A percentile compares a stretch with the other conserved stretches of the same genome.
These are phyloP conservation scores for Phytopythium cucurbitacearum DNA, from an alignment of 352 stramenopile genomes.

Conservation along the genomic window DNA sequence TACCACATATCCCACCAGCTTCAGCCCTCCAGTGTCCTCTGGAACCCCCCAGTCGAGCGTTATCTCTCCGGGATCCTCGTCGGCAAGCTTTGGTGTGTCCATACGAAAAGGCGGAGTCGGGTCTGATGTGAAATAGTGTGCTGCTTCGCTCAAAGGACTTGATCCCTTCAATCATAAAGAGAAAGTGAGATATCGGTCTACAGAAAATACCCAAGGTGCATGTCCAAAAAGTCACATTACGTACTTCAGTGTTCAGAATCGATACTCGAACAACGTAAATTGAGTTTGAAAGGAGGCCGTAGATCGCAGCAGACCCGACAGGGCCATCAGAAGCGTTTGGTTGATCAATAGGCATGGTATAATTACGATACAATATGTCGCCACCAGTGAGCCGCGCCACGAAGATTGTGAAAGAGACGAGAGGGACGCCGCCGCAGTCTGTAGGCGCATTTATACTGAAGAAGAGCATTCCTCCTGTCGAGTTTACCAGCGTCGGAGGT, in stretches of 20 bases:
- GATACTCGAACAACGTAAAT: slow-evolving; percentile 29
- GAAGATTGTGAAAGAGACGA: slow-evolving; percentile 22
- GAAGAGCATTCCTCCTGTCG: slow-evolving; percentile 41
- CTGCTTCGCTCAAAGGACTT: slow-evolving; percentile 18
- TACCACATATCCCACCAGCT: slow-evolving; percentile 41
- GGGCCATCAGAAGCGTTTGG: slow-evolving; percentile 6
- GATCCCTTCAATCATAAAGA: slow-evolving; percentile 22
- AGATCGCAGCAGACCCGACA: slow-evolving; percentile 23
- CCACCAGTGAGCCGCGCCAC: slow-evolving; percentile 21
- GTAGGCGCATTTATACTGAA: slow-evolving; percentile 27
- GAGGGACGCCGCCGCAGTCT: slow-evolving; percentile 28
- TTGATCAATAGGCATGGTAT: slow-evolving; percentile 5
- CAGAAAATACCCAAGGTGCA: too few relatives aligned
- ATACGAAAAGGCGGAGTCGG: slow-evolving; percentile 25
- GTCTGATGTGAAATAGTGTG: slow-evolving; percentile 22
- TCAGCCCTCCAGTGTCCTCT: slow-evolving; percentile 35
- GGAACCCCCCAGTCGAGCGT: slow-evolving; percentile 34
- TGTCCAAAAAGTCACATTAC: too few relatives aligned
- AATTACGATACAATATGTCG: slow-evolving; percentile 10
- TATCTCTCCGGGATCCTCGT: slow-evolving; percentile 45
- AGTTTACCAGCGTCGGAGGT: slow-evolving; percentile 17
- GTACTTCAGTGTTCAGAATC: slow-evolving; percentile 13
- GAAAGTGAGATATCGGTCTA: slow-evolving; percentile 6
- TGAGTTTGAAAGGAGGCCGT: slow-evolving; percentile 24
- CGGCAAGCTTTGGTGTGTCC: slow-evolving; percentile 12